Evolutionary conservation across 2,329 filamentous ascomycete species (phyloP), one percentile per base, ranked within the genome.

Genomic region (Cladobotryum protrusum): DNA sequence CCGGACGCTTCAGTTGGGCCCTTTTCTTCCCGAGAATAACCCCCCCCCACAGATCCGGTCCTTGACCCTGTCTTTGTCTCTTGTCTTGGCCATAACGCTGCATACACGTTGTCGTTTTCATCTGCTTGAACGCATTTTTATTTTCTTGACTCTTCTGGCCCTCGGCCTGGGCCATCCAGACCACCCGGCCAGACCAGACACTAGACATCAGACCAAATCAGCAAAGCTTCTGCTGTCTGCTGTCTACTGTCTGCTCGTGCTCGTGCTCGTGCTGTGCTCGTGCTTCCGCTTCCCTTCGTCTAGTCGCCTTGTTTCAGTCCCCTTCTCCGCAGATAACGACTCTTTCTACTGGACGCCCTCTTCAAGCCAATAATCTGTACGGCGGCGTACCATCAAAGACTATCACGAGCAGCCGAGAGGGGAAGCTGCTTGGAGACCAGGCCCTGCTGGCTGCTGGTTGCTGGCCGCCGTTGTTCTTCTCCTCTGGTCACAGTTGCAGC

Each of bases 111-210:
- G 19, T 14, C 34, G 32, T 18, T 32, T 20, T 11, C 49, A 50
- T 47, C 37, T 47, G 36, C 45, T 19, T 41, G 41, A 35, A 32
- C 29, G n/a, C 47, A 43, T 35, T 52, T 52, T 45, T 44, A 47
- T 44, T 45, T 48, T 48, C 20, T 47, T 37, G 45, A 34, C 45
- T 46, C 39, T n/a, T 45, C 39, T 51, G 49, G 40, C 19, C 41
- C 41, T 24, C 41, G 18, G 18, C 17, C 19, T 29, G 15, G 20
- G 19, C 35, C 20, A 19, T 47, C 34, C 44, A 47, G 43, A 47
- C 37, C 36, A 43, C 29, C 45, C 45, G 47, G 13, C 35, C 35
- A n/a, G 35, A 37, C 35, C 17, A n/a, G n/a, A n/a, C n/a, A n/a
- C n/a, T n/a, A n/a, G n/a, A n/a, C n/a, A n/a, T n/a, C n/a, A n/a